Evolutionary conservation across 495 filamentous ascomycete genomes (phyloP), one percentile per base, ranked within the genome.

Genomic region (Niebla homalea): DNA sequence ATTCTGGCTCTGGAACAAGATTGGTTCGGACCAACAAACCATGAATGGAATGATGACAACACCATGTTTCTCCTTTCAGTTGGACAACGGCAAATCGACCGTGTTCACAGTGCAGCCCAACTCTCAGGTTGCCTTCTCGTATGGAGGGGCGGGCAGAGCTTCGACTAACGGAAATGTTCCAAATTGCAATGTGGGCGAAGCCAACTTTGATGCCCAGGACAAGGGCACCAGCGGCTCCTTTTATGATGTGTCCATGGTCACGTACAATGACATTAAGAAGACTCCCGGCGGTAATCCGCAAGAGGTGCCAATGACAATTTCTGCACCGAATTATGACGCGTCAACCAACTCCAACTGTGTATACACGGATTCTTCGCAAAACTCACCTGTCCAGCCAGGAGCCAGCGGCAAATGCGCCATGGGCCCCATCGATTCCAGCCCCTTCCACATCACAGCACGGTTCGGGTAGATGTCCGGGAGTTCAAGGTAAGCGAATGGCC

Each of bases 1-100:
- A 36, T 59, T 76, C 42, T 51, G 64, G 16, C 64, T 78, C 64
- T 79, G 74, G 74, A 75, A 78, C 68, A 77, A 68, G 51, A 59
- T 63, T 22, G 72, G 66, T 16, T n/a, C 43, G n/a, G 61, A 69
- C 41, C 60, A 59, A 18, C 46, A 57, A 29, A 52, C 70, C 51
- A 66, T 71, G 45, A 74, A 67, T 60, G 73, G 63, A 43, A 59
- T 51, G 50, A 60, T 67, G 57, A 58, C 61, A 16, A 68, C 67
- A 38, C 58, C 77, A 11, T 64, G 44, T 20, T 60, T 78, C 58
- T 62, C 56, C 37, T 60, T 79, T 20, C 42, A 61, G 5, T 46
- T 69, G 43, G 64, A 64, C 3, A 63, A 65, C 41, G 49, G 36
- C 5, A 55, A 64, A 40, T 59, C 64, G 46, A 64, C 60, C 48